Evolutionary conservation across 202 grass and related monocot genomes (phyloP), one percentile per base, ranked within the genome.

Genomic region (Setaria italica): DNA sequence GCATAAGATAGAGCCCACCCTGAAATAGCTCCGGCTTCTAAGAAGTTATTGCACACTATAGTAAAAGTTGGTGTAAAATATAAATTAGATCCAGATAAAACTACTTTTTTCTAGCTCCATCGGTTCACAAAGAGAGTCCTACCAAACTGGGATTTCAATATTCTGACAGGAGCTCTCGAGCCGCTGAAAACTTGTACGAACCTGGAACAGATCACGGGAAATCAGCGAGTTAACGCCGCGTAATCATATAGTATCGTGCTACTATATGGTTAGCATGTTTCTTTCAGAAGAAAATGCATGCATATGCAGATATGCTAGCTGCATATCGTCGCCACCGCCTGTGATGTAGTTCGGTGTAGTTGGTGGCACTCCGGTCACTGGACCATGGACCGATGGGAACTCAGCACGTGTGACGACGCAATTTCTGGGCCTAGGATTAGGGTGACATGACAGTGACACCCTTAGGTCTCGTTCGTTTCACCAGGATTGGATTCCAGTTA

Each of bases 371-470:
- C 32, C 37, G 30, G 4, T 59, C n/a, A 9, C 34, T 37, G 6
- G 25, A 5, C 30, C 14, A 74, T 41, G 4, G 5, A 35, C 70
- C 47, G n/a, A 43, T 66, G 9, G 41, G 30, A 43, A 33, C 11
- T 14, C 7, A 9, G 55, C 55, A 54, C 57, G 45, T 64, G 76
- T 45, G 57, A 86, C 49, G 34, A 70, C 13, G 48, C 56, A 33
- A 33, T 33, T 33, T 4, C 9, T 25, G 47, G 47, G 12, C 15
- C 16, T 62, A 43, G 77, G 47, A 56, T 67, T 84, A 57, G 10
- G 33, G 68, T 41, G 34, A 34, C 56, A 56, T 80, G 67, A 66
- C 47, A 80, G 4, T 15, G 82, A 63, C 76, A 73, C 33, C 67
- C 67, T 65, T n/a, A n/a, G n/a, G n/a, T n/a, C n/a, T n/a, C n/a